Evolutionary conservation across 2,329 filamentous ascomycete genomes (phyloP).

Genomic region (Calonectria montana): DNA sequence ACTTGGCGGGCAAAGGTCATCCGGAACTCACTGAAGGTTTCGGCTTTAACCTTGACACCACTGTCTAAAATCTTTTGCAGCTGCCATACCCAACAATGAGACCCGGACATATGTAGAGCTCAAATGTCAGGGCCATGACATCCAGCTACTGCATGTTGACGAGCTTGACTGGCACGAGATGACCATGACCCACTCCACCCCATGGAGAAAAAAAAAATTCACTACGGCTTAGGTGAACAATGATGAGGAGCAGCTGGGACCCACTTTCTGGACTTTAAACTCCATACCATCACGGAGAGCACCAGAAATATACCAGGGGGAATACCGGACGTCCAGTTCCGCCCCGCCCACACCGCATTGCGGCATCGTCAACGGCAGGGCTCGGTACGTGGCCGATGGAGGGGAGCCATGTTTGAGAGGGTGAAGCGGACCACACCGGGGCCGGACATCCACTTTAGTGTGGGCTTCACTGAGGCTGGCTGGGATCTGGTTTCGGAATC

Average conservation of each 20-base stretch:
- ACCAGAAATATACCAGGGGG: conserved; percentile 17
- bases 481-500: conserved; percentile 36
- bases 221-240: conserved; percentile 15
- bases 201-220: conserved; percentile 30
- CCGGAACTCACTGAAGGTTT: conserved; percentile 10
- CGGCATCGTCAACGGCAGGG: conserved; percentile 28
- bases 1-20: not conserved
- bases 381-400: conserved; percentile 43
- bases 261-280: conserved; percentile 29
- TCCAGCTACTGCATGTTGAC: conserved; percentile 28
- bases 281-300: conserved; percentile 5
- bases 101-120: conserved; percentile 25
- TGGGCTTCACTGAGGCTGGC: conserved; percentile 37
- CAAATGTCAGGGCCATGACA: conserved; percentile 35
- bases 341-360: conserved; percentile 34
- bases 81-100: conserved; percentile 24
- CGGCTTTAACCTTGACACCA: not conserved
- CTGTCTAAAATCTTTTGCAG: conserved; percentile 3
- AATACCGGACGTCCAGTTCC: conserved; percentile 36
- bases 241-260: conserved; percentile 3
- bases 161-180: conserved; percentile 37
- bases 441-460: conserved; percentile 34
- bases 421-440: conserved; percentile 32
- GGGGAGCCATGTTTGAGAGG: conserved; percentile 25
- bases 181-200: conserved; percentile 31